Evolutionary conservation across 352 stramenopile genomes (phyloP).

Genomic region (Pythium volutum): DNA sequence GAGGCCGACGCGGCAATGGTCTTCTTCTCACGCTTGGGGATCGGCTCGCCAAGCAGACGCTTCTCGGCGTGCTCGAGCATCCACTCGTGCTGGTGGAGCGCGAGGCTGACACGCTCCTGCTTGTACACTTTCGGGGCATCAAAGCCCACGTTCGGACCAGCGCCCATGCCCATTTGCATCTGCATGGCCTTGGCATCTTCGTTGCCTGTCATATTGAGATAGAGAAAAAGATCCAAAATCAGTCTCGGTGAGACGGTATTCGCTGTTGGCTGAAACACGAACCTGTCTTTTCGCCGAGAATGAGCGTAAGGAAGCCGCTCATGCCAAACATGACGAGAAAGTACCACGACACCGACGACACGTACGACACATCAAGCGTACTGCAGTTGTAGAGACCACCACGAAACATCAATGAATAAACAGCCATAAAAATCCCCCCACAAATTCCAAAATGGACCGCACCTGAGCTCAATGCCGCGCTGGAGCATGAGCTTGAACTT

Average conservation of each 20-base stretch:
- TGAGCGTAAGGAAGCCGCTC: conserved; percentile 94
- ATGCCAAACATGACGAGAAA: conserved; percentile 99
- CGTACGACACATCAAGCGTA: conserved; percentile 97
- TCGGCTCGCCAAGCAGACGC: conserved; percentile 72
- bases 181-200: conserved; percentile 90
- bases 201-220: conserved; percentile 26
- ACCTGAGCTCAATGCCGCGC: conserved; percentile 94
- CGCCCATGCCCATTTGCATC: conserved; percentile 92
- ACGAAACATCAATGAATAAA: neutral
- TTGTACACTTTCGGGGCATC: conserved; percentile 90
- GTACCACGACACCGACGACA: conserved; percentile 97
- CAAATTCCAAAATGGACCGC: conserved; percentile 9
- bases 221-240: neutral
- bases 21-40: conserved; percentile 45
- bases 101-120: conserved; percentile 81
- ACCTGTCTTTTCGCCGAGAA: conserved; percentile 91
- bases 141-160: conserved; percentile 82
- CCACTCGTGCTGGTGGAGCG: conserved; percentile 82
- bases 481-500: conserved; percentile 99
- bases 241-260: too few relatives aligned
- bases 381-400: too few relatives aligned
- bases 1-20: conserved; percentile 12
- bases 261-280: too few relatives aligned
- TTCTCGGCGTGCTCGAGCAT: conserved; percentile 80
- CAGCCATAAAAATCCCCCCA: too few relatives aligned